Conservation (phyloP, 2,329 filamentous ascomycete species). For the Colletotrichum coccodes region DNA sequence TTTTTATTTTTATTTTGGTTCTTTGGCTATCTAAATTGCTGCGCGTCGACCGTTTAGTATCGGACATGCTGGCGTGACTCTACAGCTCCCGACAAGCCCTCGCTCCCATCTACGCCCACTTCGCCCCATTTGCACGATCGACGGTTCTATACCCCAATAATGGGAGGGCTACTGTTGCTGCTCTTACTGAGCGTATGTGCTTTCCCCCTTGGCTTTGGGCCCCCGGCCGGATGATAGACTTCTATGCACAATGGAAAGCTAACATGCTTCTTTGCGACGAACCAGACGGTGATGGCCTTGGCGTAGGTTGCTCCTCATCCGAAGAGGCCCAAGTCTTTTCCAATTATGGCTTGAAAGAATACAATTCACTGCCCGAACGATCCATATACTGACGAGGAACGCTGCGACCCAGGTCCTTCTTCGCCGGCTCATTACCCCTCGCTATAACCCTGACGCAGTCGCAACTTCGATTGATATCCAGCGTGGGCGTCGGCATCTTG, state of each 20-base stretch:
- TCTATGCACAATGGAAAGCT: constrained; percentile 8
- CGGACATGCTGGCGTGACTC: constrained; percentile 28
- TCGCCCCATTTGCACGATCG: neutral
- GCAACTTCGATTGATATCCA: constrained; percentile 88
- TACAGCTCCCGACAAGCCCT: constrained; percentile 6
- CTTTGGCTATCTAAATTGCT: neutral
- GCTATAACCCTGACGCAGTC: constrained; percentile 88
- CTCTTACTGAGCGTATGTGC: constrained; percentile 52
- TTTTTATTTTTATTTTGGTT: neutral
- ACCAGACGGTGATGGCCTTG: constrained; percentile 66
- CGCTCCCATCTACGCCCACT: neutral
- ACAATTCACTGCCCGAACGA: constrained; percentile 15
- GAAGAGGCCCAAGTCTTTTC: constrained; percentile 8
- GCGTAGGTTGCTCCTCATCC: constrained; percentile 55
- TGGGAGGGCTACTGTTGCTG: constrained; percentile 52
- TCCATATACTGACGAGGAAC: constrained; percentile 17
- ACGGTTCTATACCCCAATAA: constrained; percentile 36
- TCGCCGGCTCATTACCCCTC: constrained; percentile 90
- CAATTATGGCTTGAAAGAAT: neutral
- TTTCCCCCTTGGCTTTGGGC: constrained; percentile 3
- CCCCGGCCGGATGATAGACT: constrained; percentile 16
- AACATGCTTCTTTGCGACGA: constrained; percentile 5
- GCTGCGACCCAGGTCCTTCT: constrained; percentile 76
- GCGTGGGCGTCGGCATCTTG: constrained; percentile 91
- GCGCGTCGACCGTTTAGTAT: neutral